These are phyloP conservation scores for Candida manassasensis DNA, from an alignment of 805 yeast genomes.

Conservation along the genomic window DNA sequence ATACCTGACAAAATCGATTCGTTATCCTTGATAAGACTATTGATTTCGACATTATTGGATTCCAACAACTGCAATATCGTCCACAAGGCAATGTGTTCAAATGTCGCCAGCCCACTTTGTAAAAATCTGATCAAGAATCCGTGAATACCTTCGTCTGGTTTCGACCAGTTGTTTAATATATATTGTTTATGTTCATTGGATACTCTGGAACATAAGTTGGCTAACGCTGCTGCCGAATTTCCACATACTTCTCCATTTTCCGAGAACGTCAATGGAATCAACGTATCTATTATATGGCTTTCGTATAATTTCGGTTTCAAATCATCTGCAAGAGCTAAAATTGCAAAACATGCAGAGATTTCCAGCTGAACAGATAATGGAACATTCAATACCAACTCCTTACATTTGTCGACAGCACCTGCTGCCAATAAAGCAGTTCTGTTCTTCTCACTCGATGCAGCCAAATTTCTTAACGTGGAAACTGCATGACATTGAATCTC, in stretches of 20 bases:
- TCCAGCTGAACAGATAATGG: constrained; percentile 95
- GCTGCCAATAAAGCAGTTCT: constrained; percentile 89
- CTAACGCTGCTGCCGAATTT: constrained; percentile 96
- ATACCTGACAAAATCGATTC: constrained; percentile 51
- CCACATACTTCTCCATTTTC: constrained; percentile 94
- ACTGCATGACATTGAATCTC: constrained; percentile 99
- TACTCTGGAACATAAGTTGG: constrained; percentile 89
- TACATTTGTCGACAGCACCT: constrained; percentile 92
- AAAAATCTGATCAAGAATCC: constrained; percentile 80
- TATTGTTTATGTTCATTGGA: constrained; percentile 65
- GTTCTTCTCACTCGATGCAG: constrained; percentile 92
- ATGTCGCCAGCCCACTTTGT: constrained; percentile 81
- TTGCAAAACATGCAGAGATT: constrained; percentile 95
- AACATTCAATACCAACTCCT: constrained; percentile 75
- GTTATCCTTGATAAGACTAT: constrained; percentile 50
- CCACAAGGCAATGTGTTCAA: constrained; percentile 98
- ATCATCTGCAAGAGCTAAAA: constrained; percentile 93
- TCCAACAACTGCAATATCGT: constrained; percentile 90
- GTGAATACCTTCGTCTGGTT: constrained; percentile 78
- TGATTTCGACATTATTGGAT: constrained; percentile 66
- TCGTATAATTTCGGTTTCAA: constrained; percentile 79
- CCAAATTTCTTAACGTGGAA: constrained; percentile 90
- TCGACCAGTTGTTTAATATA: constrained; percentile 72
- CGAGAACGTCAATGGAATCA: constrained; percentile 86
- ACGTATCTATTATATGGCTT: constrained; percentile 78